Evolutionary conservation across 306 rosid species (phyloP), one percentile per base, ranked within the genome.

Genomic region (Geum urbanum): DNA sequence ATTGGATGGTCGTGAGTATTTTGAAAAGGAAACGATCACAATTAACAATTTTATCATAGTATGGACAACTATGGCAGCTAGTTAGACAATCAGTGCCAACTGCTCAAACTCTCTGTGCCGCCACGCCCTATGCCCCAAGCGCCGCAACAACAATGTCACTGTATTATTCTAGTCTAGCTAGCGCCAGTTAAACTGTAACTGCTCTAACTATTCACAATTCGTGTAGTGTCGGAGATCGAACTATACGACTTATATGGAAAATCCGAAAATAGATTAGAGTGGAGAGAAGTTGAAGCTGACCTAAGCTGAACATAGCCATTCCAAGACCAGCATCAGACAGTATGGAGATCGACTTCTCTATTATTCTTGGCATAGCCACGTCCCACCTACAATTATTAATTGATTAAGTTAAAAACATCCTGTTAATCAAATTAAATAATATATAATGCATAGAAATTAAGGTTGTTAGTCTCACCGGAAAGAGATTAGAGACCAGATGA

Each of bases 291-390:
- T 32, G 16, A 12, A 2, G 77, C 89, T 86, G 77, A 95, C 99
- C 99, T 81, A 95, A 89, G 80, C 99, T 95, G 86, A 95, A 95
- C 99, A 95, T 95, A 74, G 99, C 99, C 99, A 95, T 95, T 72
- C 99, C 99, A 5, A 95, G 95, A 24, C 99, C 99, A 19, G 99
- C 97, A 78, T 95, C 97, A 15, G 99, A 95, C 70, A 95, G 89
- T 72, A 95, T 95, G 80, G 99, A 86, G 82, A 95, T 95, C 58
- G 99, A 95, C 40, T 81, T 57, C 84, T 78, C 75, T 62, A 95
- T 72, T 77, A 95, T 87, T 84, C 62, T 71, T 1, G 99, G 99
- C 99, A 95, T 95, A 5, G 13, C 72, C 89, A 95, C 92, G 81
- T 83, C 81, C 96, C 95, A 95, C 86, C 99, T 95, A 57, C 48